Percentiles rank a stretch among this genome's conserved stretches.
Conservation (phyloP, 192 early-diverging fungal genomes). For the Podila clonocystis region DNA sequence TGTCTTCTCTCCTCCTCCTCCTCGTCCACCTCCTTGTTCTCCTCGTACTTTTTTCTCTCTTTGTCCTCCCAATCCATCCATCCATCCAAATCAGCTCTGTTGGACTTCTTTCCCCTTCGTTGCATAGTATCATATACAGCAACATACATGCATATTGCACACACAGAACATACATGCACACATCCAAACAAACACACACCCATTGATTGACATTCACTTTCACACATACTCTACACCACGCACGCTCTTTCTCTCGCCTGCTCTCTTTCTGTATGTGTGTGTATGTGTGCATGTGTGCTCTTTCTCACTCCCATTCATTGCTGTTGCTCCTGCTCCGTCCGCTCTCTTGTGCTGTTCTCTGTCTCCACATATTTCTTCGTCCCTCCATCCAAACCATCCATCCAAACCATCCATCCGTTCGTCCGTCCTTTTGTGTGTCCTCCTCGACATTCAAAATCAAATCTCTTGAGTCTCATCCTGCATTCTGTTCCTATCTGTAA, state of each 20-base stretch:
- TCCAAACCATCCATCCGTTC: neutral
- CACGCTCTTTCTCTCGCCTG: neutral
- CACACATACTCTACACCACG: no score
- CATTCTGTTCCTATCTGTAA: no score
- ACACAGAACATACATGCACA: neutral
- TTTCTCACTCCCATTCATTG: conserved; percentile 1
- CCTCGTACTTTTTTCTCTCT: neutral
- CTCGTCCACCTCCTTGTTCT: neutral
- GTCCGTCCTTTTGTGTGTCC: neutral
- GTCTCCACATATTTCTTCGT: neutral
- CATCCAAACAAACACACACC: neutral
- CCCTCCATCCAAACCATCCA: neutral
- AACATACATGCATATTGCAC: no score
- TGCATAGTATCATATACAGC: neutral
- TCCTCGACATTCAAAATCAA: conserved; percentile 2
- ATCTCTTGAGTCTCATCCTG: no score
- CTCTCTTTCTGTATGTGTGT: neutral
- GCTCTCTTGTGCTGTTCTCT: neutral
- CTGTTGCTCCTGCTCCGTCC: neutral
- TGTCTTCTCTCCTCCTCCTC: neutral
- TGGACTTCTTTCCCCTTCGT: conserved; percentile 1
- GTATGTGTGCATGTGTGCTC: neutral
- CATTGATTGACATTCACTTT: no score
- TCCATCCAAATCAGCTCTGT: neutral
- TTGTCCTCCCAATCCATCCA: neutral